Base-by-base conservation (phyloP, 106 monocot genomes). In the Dendrobium catenatum region DNA sequence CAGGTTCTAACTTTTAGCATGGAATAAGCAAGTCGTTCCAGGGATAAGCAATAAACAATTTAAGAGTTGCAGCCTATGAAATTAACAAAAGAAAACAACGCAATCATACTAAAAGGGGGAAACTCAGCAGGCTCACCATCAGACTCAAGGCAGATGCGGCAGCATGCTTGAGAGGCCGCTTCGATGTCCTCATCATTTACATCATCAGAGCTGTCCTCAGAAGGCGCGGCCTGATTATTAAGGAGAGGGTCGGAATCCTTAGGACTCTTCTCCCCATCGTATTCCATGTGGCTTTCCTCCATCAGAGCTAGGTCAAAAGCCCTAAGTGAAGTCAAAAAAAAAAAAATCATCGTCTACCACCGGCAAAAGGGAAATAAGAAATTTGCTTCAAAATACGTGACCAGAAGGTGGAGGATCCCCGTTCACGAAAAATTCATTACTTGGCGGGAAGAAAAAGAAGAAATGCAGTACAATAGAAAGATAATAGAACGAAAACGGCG, bases 71-170 rank as follows among this genome's bases (percentile, higher is more conserved):
- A 37, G 18, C 67, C 6, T 67, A 27, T 9, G 10, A 9, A 67
- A 29, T 6, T 67, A 26, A 31, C 67, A 0, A 29, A 29, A 27
- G 59, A 70, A 70, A 70, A 37, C 70, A 70, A 16, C 29, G 15
- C 33, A 31, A 33, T 70, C 33, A 49, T 49, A 2, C 22, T 0
- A 11, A 76, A 49, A 76, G 76, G 27, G 20, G 43, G 1, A 2
- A 49, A 76, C 49, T 82, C 47, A 92, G 90, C 90, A 51, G 86
- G 86, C 59, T 90, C 86, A n/a, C 64, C 64, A 54, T 89, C 92
- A 77, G 72, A 80, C 73, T 97, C 96, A 42, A 97, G 96, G 86
- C 96, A 97, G 72, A 97, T 94, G 42, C 96, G 89, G 80, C 96
- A 97, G 75, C 92, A 94, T 9, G 89, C 86, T 13, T 81, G 72